Evolutionary conservation across 352 stramenopile genomes (phyloP).

Genomic region (Globisporangium abappressorium): DNA sequence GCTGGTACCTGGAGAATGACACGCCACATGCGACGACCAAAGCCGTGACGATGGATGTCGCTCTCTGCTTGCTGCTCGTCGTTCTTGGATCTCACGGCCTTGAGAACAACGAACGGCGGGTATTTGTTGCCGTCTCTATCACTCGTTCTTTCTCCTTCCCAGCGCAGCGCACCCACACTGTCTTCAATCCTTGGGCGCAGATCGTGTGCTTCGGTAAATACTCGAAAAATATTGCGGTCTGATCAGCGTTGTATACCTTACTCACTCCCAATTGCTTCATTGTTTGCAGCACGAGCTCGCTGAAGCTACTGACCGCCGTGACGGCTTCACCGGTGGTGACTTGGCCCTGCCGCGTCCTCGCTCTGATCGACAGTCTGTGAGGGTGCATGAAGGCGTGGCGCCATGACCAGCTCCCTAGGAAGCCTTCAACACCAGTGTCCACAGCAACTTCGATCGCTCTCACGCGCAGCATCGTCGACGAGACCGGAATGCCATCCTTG

Average conservation of each 20-base stretch:
- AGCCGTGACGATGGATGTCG: not conserved
- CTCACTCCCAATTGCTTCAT: not conserved
- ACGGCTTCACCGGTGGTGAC: not conserved
- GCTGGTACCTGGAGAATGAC: not conserved
- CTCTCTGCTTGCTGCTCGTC: not conserved
- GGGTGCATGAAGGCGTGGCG: conserved; percentile 6
- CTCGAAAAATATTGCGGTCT: conserved; percentile 1
- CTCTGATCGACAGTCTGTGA: not conserved
- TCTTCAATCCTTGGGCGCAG: too few relatives aligned
- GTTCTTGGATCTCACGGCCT: not conserved
- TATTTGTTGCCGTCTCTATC: not conserved
- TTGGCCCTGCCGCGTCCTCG: not conserved
- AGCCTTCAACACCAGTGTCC: not conserved
- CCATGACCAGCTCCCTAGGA: not conserved
- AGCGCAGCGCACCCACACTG: too few relatives aligned
- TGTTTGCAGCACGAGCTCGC: not conserved
- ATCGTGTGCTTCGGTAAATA: not conserved
- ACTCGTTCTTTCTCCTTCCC: too few relatives aligned
- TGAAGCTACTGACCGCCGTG: not conserved
- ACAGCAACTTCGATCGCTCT: not conserved
- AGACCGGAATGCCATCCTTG: not conserved
- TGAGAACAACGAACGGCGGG: not conserved
- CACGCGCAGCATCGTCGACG: conserved; percentile 2
- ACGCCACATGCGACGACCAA: not conserved
- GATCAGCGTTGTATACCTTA: not conserved